Percentiles rank a stretch among this genome's conserved stretches.
Evolutionary conservation across 1,284 basidiomycete species (phyloP).

Genomic region (Malassezia dermatis): DNA sequence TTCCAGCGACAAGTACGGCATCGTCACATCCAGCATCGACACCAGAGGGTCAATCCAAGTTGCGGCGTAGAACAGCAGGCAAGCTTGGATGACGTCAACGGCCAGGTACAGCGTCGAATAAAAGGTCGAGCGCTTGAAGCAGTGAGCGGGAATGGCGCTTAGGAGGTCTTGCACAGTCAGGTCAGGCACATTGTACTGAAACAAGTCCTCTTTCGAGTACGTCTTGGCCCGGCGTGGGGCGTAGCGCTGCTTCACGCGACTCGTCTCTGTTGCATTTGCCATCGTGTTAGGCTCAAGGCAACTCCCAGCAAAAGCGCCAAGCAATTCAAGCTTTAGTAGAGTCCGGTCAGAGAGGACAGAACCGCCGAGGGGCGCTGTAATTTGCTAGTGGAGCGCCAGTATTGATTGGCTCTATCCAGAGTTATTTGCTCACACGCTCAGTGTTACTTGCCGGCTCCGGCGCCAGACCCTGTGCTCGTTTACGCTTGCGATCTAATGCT

Average conservation of each 20-base stretch:
- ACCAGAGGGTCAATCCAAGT: conserved; percentile 57
- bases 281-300: not conserved
- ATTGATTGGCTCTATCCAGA: not conserved
- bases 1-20: conserved; percentile 56
- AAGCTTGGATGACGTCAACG: conserved; percentile 66
- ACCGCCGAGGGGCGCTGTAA: not conserved
- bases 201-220: conserved; percentile 38
- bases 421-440: not conserved
- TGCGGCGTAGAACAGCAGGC: conserved; percentile 61
- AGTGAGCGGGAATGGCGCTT: conserved; percentile 76
- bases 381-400: not conserved
- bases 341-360: not conserved
- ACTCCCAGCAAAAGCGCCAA: not conserved
- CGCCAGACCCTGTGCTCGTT: not conserved
- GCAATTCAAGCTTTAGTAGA: not conserved
- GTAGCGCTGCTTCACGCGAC: conserved; percentile 10
- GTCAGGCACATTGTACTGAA: conserved; percentile 61
- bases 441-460: not conserved
- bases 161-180: conserved; percentile 76
- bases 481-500: conserved; percentile 8
- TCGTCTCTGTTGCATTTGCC: not conserved
- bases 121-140: conserved; percentile 80
- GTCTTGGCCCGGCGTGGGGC: conserved; percentile 36
- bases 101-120: conserved; percentile 71
- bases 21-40: conserved; percentile 20